Percentiles rank a stretch among this genome's conserved stretches.
phyloP scores from a whole-genome alignment of 305 asterid species.

The Solanum hybrid region DNA sequence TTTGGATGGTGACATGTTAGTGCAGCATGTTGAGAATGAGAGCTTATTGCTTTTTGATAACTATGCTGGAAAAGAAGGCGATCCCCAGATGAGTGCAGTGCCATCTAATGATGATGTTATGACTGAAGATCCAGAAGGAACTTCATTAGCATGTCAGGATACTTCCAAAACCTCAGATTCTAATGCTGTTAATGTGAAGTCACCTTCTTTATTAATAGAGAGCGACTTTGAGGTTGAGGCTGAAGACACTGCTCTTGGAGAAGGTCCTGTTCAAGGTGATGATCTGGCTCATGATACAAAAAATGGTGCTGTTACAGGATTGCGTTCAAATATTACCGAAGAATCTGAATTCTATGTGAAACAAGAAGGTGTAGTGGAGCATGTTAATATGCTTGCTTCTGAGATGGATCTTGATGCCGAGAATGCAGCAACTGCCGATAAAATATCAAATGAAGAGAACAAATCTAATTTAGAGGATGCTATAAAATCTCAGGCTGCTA shows the following conservation, averaged over 20 bases:
- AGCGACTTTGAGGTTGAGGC: slow-evolving; percentile 12
- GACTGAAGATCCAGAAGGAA: slow-evolving; percentile 14
- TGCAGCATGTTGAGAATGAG: not conserved
- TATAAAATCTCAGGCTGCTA: not conserved
- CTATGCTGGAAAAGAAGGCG: not conserved
- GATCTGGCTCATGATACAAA: slow-evolving; percentile 1
- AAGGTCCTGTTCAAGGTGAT: not conserved
- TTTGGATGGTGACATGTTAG: not conserved
- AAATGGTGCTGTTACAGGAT: slow-evolving; percentile 12
- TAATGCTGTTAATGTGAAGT: slow-evolving; percentile 13
- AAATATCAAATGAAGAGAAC: slow-evolving; percentile 8
- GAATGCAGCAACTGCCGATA: not conserved
- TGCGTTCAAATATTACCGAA: not conserved
- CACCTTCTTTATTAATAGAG: slow-evolving; percentile 3
- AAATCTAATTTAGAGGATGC: not conserved
- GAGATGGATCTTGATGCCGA: slow-evolving; percentile 8
- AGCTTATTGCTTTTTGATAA: not conserved
- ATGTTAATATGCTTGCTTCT: not conserved
- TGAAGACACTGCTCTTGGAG: not conserved
- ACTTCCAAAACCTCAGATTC: slow-evolving; percentile 14
- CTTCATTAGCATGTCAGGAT: slow-evolving; percentile 10
- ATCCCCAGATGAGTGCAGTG: not conserved
- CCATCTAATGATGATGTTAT: not conserved
- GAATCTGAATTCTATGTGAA: not conserved
- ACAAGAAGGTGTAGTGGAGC: not conserved